Conservation (phyloP, 2,329 filamentous ascomycete genomes). For the Orbilia oligospora region DNA sequence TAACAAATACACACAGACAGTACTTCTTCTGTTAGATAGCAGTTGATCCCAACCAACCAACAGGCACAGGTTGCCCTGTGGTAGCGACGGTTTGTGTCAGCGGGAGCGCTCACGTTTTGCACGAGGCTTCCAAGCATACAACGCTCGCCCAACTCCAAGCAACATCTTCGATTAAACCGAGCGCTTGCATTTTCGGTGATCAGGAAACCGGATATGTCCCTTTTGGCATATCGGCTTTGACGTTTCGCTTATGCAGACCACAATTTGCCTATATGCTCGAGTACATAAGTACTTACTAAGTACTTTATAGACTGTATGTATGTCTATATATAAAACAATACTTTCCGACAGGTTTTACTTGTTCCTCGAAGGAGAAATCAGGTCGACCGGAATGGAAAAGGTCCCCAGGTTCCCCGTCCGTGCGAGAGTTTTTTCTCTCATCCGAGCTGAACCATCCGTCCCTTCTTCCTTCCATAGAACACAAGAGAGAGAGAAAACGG, state of each 20-base stretch:
- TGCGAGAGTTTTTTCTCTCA: constrained; percentile 32
- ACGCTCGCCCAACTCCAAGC: constrained; percentile 55
- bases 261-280: constrained; percentile 41
- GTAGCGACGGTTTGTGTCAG: constrained; percentile 60
- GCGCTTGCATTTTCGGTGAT: constrained; percentile 44
- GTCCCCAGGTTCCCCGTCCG: constrained; percentile 24
- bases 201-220: constrained; percentile 26
- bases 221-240: constrained; percentile 58
- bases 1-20: too few relatives aligned
- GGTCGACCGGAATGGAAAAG: constrained; percentile 20
- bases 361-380: not conserved
- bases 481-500: not conserved
- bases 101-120: constrained; percentile 56
- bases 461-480: constrained; percentile 6
- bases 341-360: not conserved
- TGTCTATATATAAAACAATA: constrained; percentile 11
- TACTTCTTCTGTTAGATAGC: too few relatives aligned
- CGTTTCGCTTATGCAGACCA: constrained; percentile 60
- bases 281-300: too few relatives aligned
- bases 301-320: too few relatives aligned
- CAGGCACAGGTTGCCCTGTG: constrained; percentile 41
- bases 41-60: too few relatives aligned
- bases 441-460: constrained; percentile 30
- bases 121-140: constrained; percentile 42
- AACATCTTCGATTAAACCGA: constrained; percentile 55